Evolutionary conservation across 2,329 filamentous ascomycete species (phyloP), one percentile per base, ranked within the genome.

Genomic region (Monilinia vaccinii-corymbosi): DNA sequence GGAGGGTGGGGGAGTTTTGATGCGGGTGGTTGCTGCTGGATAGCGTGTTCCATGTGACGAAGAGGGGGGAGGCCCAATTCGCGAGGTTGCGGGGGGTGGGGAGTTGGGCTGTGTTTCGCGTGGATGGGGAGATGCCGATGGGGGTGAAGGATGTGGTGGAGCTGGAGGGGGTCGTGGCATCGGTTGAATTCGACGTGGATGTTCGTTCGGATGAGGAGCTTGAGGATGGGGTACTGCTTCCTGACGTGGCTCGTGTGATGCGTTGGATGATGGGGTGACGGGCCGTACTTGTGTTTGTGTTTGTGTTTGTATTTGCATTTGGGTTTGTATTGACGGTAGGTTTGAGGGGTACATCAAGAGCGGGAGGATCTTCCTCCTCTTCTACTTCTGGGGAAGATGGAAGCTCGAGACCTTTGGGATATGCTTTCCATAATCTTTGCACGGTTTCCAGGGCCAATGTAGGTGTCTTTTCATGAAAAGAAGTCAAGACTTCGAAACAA

Each of bases 401-500:
- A 21, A 75, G 65, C 51, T 73, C 71, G n/a, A 72, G 66, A 31
- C 70, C 69, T 48, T 73, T 72, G 34, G 73, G 71, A 60, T 73
- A 71, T 18, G 69, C 71, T 18, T 71, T 70, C 62, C 73, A 96
- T 9, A 87, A 83, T 21, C 83, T 77, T 75, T 93, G 83, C 62
- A 96, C 81, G 64, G 87, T 79, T 47, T 78, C 73, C 28, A 97
- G 83, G 52, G 78, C 79, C 67, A 91, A 78, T 13, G 88, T 77
- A 61, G 85, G 79, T 63, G 87, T 86, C 64, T 81, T 77, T 66
- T 90, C 82, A 66, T 96, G 89, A 62, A 85, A 82, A 58, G 92
- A 87, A 53, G 84, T 81, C 42, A 99, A 84, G 45, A 81, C 80
- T 75, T 99, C 94, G 79, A 99, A 97, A 78, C 92, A 97, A 75